Conservation (phyloP, 371 early-diverging fungal genomes). For the Choanephora cucurbitarum region DNA sequence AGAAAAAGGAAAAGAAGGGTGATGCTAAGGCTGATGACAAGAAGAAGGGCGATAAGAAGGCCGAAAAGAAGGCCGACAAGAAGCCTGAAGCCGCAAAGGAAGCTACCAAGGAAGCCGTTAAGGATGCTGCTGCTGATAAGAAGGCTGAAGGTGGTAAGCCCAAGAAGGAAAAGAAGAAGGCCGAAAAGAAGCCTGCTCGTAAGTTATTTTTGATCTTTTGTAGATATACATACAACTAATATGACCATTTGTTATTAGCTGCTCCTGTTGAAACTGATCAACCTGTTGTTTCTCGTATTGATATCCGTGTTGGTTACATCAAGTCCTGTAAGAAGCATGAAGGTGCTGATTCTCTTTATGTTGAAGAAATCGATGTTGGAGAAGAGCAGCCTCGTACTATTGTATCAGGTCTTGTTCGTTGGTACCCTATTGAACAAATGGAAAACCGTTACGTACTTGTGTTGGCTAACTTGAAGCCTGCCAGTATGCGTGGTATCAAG, state of each 20-base stretch:
- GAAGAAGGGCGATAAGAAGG: conserved; percentile 33
- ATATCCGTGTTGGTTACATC: conserved; percentile 93
- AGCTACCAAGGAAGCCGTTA: conserved; percentile 30
- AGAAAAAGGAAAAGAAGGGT: conserved; percentile 42
- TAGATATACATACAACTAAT: no score
- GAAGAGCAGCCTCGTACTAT: conserved; percentile 86
- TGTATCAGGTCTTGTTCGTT: conserved; percentile 92
- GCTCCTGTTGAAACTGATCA: conserved; percentile 58
- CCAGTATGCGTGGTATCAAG: conserved; percentile 93
- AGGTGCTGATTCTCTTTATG: conserved; percentile 92
- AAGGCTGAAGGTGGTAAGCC: conserved; percentile 41
- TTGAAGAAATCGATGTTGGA: conserved; percentile 92
- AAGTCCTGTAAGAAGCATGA: conserved; percentile 84
- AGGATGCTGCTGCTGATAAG: conserved; percentile 53
- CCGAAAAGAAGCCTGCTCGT: conserved; percentile 53
- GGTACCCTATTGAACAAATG: conserved; percentile 89
- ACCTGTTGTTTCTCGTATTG: conserved; percentile 78
- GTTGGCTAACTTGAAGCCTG: conserved; percentile 90
- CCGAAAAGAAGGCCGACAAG: conserved; percentile 40
- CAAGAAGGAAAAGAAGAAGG: conserved; percentile 66
- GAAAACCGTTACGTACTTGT: conserved; percentile 52
- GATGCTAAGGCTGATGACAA: conserved; percentile 11
- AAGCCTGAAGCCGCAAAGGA: conserved; percentile 35
- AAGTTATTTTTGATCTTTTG: conserved; percentile 11
- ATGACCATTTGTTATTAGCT: no score